Base-by-base conservation (phyloP, 371 early-diverging fungal genomes). In the Spraguea lophii region DNA sequence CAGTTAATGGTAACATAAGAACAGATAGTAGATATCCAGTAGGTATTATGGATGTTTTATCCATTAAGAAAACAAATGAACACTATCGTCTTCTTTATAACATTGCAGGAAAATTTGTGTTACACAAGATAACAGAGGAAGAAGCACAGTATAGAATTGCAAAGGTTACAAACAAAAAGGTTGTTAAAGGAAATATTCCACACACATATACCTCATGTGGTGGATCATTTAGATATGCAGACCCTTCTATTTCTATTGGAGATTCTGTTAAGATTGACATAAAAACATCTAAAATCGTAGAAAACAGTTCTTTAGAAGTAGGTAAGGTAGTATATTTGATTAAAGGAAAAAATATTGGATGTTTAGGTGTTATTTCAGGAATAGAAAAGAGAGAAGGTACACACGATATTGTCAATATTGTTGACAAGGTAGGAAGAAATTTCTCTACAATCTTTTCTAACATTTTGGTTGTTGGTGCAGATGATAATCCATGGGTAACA, bases 31-130 rank as follows among this genome's bases (percentile, higher is more conserved):
- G 89, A 73, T 92, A 78, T 81, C 93, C 94, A 56, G 82, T 93
- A 69, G 99, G 99, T 54, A 85, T 91, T 80, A 87, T 94, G 86
- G 88, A 98, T 77, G 93, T 89, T 63, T 82, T 98, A 76, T 68
- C 86, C 68, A 85, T 98, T 59, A 88, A 90, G 67, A 89, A 87
- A 79, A 92, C 93, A 55, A 84, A 86, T 68, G 89, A 92, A 78
- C 81, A 90, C 82, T 94, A 88, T 84, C 85, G 95, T 73, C 79
- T 98, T 53, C 77, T 94, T 74, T 93, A 88, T 77, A 92, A 90
- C 76, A 77, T 80, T 74, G 89, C 88, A 79, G 89, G 90, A 65
- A 91, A 91, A 70, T 98, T 93, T 81, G 81, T 85, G 68, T 82
- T 94, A 73, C 93, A 94, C 81, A 83, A 87, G 69, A 93, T 98